Evolutionary conservation across 495 filamentous ascomycete species (phyloP).

Genomic region (Aspergillus steynii): DNA sequence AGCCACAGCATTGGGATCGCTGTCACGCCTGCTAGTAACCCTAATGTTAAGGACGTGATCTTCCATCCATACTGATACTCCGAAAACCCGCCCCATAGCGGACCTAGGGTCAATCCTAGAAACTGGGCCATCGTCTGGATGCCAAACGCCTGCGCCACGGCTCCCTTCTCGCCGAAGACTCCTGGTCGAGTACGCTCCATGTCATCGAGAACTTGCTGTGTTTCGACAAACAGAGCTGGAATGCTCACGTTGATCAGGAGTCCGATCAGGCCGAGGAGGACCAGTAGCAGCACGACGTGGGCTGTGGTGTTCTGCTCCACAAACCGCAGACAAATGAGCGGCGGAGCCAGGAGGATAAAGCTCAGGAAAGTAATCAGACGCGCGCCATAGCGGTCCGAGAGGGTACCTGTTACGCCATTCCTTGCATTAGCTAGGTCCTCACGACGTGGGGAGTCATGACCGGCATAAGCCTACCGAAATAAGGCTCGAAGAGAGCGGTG

Average conservation of each 20-base stretch:
- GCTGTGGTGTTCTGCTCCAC: constrained; percentile 53
- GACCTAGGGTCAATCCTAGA: constrained; percentile 61
- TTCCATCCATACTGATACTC: constrained; percentile 61
- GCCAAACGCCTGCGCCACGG: constrained; percentile 61
- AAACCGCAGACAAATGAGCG: constrained; percentile 64
- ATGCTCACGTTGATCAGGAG: constrained; percentile 29
- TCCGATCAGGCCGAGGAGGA: constrained; percentile 28
- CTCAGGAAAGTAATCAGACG: constrained; percentile 60
- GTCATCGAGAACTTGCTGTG: constrained; percentile 61
- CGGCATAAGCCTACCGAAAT: constrained; percentile 38
- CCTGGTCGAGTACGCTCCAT: constrained; percentile 54
- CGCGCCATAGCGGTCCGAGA: constrained; percentile 61
- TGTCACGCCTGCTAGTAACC: constrained; percentile 27
- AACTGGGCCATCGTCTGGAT: constrained; percentile 56
- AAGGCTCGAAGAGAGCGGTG: constrained; percentile 63
- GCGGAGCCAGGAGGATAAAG: constrained; percentile 59
- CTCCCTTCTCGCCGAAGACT: constrained; percentile 44
- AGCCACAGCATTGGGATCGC: constrained; percentile 32
- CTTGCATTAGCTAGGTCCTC: neutral
- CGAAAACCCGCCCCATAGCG: constrained; percentile 63
- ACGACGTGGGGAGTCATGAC: neutral
- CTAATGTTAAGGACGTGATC: constrained; percentile 41
- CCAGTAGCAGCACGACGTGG: constrained; percentile 61
- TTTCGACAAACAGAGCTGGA: constrained; percentile 63
- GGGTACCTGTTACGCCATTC: constrained; percentile 38